Percentiles rank a stretch among this genome's conserved stretches.
Evolutionary conservation across 495 filamentous ascomycete genomes (phyloP).

Genomic region (Mycothermus thermophilus): DNA sequence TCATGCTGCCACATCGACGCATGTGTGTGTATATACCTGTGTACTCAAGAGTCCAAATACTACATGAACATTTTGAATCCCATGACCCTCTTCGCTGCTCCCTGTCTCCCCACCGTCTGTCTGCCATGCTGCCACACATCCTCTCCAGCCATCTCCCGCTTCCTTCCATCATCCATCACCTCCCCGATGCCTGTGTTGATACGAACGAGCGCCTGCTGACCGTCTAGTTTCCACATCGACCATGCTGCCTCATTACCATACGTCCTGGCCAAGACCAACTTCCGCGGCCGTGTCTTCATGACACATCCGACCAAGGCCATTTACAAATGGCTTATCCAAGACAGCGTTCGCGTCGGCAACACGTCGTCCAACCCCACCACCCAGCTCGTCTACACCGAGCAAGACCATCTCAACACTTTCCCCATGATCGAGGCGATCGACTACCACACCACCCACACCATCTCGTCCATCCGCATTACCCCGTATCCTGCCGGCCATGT

Average conservation of each 20-base stretch:
- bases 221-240: slow-evolving; percentile 83
- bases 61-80: no score
- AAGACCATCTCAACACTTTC: slow-evolving; percentile 85
- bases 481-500: slow-evolving; percentile 96
- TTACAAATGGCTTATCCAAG: slow-evolving; percentile 98
- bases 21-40: slow-evolving; percentile 21
- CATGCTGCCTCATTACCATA: slow-evolving; percentile 94
- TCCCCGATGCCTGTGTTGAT: no score
- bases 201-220: slow-evolving; percentile 6
- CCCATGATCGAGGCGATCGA: slow-evolving; percentile 91
- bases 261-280: slow-evolving; percentile 94
- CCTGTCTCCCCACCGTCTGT: slow-evolving; percentile 2
- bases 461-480: slow-evolving; percentile 89
- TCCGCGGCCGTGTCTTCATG: slow-evolving; percentile 95
- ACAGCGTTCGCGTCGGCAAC: slow-evolving; percentile 78
- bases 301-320: slow-evolving; percentile 98
- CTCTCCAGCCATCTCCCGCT: not conserved
- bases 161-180: no score
- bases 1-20: slow-evolving; percentile 8
- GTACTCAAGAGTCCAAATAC: no score
- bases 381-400: slow-evolving; percentile 74
- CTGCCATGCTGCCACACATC: not conserved
- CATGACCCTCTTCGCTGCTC: slow-evolving; percentile 10
- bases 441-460: slow-evolving; percentile 93
- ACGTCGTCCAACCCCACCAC: slow-evolving; percentile 64